These are phyloP conservation scores for Phyllostachys edulis DNA, from an alignment of 176 grass and related monocot species.

Conservation along the genomic window DNA sequence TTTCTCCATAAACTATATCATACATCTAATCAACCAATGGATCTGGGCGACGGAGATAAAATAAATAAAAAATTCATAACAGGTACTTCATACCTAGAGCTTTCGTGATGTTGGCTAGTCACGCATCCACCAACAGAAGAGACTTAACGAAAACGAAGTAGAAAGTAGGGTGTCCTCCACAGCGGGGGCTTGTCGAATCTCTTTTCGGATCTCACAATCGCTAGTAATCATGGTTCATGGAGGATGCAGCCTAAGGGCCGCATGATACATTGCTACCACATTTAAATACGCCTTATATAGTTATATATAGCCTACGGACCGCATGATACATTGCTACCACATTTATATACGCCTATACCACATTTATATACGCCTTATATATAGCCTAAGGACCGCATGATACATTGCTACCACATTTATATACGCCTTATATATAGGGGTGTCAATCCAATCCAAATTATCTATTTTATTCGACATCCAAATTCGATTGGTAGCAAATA, in stretches of 20 bases:
- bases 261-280: background rate
- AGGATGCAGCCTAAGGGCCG: background rate
- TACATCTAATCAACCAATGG: background rate
- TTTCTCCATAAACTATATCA: too few species aligned
- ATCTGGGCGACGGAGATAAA: background rate
- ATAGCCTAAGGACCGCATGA: too few species aligned
- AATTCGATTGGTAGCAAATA: too few species aligned
- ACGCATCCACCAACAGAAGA: conserved; percentile 10
- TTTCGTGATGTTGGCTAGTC: conserved; percentile 9
- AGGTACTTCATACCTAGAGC: too few species aligned
- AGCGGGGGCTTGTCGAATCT: conserved; percentile 23
- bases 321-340: too few species aligned
- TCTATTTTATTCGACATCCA: too few species aligned
- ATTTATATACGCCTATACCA: background rate
- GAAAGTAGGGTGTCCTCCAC: conserved; percentile 32
- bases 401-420: background rate
- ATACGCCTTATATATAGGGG: background rate
- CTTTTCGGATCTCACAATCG: conserved; percentile 26
- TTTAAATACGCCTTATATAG: background rate
- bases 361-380: too few species aligned
- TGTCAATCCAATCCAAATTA: too few species aligned
- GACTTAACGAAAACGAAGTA: conserved; percentile 33
- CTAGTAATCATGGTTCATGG: conserved; percentile 19
- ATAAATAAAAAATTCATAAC: background rate
- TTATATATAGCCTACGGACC: too few species aligned